A percentile compares a stretch with the other conserved stretches of the same genome.
These are phyloP conservation scores for Microdochium nivale DNA, from an alignment of 2,329 filamentous ascomycete genomes.

Conservation along the genomic window DNA sequence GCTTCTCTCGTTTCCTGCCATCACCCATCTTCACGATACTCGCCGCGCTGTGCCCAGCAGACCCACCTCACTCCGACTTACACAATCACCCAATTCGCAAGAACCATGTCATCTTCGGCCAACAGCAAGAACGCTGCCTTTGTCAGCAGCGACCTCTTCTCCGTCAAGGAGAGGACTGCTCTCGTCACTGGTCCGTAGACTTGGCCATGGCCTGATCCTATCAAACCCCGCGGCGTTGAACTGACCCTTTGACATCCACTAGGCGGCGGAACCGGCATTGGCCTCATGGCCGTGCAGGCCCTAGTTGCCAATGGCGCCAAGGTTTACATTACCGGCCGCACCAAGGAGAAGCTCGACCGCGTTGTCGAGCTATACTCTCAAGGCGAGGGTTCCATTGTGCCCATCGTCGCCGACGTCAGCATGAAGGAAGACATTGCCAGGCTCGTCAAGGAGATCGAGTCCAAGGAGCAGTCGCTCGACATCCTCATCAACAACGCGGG, in stretches of 20 bases:
- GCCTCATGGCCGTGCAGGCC: constrained; percentile 60
- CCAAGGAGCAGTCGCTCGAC: constrained; percentile 48
- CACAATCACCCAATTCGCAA: not conserved
- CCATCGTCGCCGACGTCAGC: constrained; percentile 53
- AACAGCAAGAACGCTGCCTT: constrained; percentile 19
- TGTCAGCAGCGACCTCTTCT: constrained; percentile 28
- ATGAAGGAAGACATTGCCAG: constrained; percentile 49
- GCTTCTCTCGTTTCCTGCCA: not conserved
- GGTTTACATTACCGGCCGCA: constrained; percentile 63
- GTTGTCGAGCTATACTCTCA: constrained; percentile 50
- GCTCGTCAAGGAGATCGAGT: constrained; percentile 48
- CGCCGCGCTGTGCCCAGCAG: not conserved
- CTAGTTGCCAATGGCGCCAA: constrained; percentile 59
- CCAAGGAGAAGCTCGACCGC: constrained; percentile 51
- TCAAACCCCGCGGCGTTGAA: no score
- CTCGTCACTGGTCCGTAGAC: constrained; percentile 30
- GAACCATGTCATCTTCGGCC: constrained; percentile 1
- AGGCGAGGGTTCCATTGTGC: constrained; percentile 45
- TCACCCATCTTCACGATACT: not conserved
- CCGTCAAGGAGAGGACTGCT: constrained; percentile 32
- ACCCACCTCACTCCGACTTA: not conserved
- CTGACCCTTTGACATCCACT: not conserved
- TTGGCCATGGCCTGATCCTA: no score
- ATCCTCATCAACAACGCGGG: constrained; percentile 64
- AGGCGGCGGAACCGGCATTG: constrained; percentile 54